Percentiles rank a stretch among this genome's conserved stretches.
These are phyloP conservation scores for Diaporthe vexans DNA, from an alignment of 2,329 filamentous ascomycete genomes.

Conservation along the genomic window DNA sequence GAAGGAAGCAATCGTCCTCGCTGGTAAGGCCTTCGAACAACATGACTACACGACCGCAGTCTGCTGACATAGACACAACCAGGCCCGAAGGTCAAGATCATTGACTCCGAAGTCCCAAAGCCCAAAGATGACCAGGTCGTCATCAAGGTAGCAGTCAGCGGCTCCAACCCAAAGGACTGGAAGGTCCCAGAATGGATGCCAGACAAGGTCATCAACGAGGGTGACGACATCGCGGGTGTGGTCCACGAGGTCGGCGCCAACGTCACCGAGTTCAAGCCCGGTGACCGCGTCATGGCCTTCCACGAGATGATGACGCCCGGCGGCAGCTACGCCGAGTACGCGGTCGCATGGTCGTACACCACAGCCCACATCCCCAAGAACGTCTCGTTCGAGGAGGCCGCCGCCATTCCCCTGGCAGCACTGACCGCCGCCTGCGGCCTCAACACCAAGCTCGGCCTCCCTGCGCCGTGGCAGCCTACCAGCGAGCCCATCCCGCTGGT, in stretches of 20 bases:
- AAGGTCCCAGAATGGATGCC: constrained; percentile 50
- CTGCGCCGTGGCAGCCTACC: constrained; percentile 52
- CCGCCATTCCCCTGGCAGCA: constrained; percentile 59
- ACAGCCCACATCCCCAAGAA: constrained; percentile 58
- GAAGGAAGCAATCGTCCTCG: constrained; percentile 38
- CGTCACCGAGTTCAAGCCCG: constrained; percentile 69
- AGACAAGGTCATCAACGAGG: constrained; percentile 55
- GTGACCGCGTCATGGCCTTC: constrained; percentile 70
- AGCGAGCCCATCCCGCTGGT: constrained; percentile 52
- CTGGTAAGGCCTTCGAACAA: neutral
- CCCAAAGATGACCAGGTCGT: constrained; percentile 56
- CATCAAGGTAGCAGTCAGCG: constrained; percentile 58
- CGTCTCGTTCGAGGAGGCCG: constrained; percentile 56
- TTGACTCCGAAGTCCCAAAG: constrained; percentile 57
- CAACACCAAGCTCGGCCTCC: constrained; percentile 54
- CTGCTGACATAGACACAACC: neutral
- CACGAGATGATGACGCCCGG: constrained; percentile 54
- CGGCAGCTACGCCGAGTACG: constrained; percentile 59
- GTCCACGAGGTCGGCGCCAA: constrained; percentile 67
- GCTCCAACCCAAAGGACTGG: constrained; percentile 65
- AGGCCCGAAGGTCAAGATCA: constrained; percentile 54
- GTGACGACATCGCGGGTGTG: constrained; percentile 69
- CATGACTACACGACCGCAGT: no score
- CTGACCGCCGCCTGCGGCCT: constrained; percentile 59
- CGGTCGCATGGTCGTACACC: constrained; percentile 55